Evolutionary conservation across 129 eudicot genomes (phyloP).

Genomic region (Pulicaria dysenterica): DNA sequence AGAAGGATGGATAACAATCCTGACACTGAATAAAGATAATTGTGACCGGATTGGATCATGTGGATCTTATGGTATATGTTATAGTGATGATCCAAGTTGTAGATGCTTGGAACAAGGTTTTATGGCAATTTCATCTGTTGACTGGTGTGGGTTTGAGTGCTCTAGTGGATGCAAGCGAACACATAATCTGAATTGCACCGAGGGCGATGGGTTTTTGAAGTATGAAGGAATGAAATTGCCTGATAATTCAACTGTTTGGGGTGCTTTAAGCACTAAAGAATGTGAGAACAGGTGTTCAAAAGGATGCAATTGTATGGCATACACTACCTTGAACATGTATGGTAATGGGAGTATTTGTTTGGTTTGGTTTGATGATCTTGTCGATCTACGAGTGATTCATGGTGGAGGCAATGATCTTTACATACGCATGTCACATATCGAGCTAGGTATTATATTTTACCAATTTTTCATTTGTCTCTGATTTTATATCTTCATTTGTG

Average conservation of each 20-base stretch:
- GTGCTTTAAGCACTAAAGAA: constrained; percentile 34
- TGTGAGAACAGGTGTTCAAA: constrained; percentile 42
- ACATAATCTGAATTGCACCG: constrained; percentile 35
- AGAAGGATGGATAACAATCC: constrained; percentile 42
- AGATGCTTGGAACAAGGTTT: constrained; percentile 54
- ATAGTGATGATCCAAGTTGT: constrained; percentile 49
- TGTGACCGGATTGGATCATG: constrained; percentile 59
- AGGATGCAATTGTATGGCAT: constrained; percentile 51
- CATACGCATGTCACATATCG: constrained; percentile 47
- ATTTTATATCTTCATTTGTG: not conserved
- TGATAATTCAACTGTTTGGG: constrained; percentile 52
- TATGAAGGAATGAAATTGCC: constrained; percentile 50
- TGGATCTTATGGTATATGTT: constrained; percentile 57
- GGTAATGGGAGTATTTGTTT: constrained; percentile 52
- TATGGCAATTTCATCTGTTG: constrained; percentile 42
- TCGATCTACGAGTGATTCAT: constrained; percentile 40
- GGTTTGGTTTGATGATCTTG: constrained; percentile 46
- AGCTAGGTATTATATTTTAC: constrained; percentile 34
- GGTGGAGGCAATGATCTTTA: constrained; percentile 44
- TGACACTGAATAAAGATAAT: constrained; percentile 43
- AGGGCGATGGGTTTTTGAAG: constrained; percentile 62
- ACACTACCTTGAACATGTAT: constrained; percentile 44
- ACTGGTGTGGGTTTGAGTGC: constrained; percentile 48
- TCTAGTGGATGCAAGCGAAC: constrained; percentile 51
- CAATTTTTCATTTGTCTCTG: not conserved